phyloP scores from a whole-genome alignment of 805 yeast species.

The Metschnikowia reukaufii region DNA sequence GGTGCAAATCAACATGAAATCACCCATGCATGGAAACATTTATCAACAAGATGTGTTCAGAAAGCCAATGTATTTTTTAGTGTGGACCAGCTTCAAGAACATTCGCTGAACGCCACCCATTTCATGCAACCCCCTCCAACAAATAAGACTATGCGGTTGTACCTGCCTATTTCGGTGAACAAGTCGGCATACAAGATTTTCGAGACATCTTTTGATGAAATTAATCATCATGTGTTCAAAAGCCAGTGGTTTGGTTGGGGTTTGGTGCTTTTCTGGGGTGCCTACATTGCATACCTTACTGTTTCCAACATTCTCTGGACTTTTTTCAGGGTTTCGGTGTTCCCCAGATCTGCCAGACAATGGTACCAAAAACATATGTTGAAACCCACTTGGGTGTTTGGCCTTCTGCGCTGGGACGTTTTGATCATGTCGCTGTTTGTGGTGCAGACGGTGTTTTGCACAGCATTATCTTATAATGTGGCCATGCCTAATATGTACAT shows the following conservation, averaged over 20 bases:
- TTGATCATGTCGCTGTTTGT: constrained; percentile 12
- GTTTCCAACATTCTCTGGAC: constrained; percentile 15
- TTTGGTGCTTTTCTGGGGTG: constrained; percentile 19
- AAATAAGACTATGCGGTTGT: constrained; percentile 9
- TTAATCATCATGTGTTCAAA: constrained; percentile 22
- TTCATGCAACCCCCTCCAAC: constrained; percentile 16
- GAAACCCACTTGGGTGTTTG: constrained; percentile 8
- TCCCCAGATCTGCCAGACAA: constrained; percentile 9
- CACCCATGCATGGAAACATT: constrained; percentile 19
- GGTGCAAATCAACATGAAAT: constrained; percentile 9
- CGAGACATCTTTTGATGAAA: constrained; percentile 17
- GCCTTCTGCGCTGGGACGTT: constrained; percentile 14
- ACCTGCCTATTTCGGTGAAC: constrained; percentile 17
- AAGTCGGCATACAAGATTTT: constrained; percentile 11
- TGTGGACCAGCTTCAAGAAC: constrained; percentile 12
- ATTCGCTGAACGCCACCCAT: constrained; percentile 17
- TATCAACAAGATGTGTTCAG: constrained; percentile 16
- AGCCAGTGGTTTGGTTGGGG: constrained; percentile 24
- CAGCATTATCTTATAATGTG: constrained; percentile 20
- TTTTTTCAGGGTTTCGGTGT: constrained; percentile 13
- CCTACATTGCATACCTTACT: constrained; percentile 13
- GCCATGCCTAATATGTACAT: constrained; percentile 19
- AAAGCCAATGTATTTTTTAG: constrained; percentile 15
- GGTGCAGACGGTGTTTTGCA: constrained; percentile 15
- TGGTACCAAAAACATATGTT: constrained; percentile 14